A percentile compares a stretch with the other conserved stretches of the same genome.
Evolutionary conservation across 2,329 filamentous ascomycete species (phyloP).

Genomic region (Ceratocystis albifundus): DNA sequence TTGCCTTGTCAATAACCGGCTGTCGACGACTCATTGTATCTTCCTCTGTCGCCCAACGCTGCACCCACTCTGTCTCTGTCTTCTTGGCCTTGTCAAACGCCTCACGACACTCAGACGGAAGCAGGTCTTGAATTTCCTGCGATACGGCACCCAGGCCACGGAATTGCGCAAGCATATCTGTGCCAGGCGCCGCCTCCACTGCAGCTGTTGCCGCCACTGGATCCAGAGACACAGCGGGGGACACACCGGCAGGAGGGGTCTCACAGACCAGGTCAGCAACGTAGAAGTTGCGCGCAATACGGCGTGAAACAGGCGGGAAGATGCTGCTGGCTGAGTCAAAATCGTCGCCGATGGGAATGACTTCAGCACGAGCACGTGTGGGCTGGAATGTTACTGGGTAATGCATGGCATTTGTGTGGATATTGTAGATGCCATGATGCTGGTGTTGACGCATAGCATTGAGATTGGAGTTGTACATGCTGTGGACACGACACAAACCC

Average conservation of each 20-base stretch:
- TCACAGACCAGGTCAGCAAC: slow-evolving; percentile 46
- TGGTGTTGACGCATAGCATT: slow-evolving; percentile 57
- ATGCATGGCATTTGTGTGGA: slow-evolving; percentile 86
- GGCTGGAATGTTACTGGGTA: slow-evolving; percentile 83
- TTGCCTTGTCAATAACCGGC: slow-evolving; percentile 52
- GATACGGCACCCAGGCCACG: slow-evolving; percentile 52
- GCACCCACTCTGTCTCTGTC: slow-evolving; percentile 61
- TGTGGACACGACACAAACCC: slow-evolving; percentile 32
- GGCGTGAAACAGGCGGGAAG: slow-evolving; percentile 40
- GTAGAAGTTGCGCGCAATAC: slow-evolving; percentile 45
- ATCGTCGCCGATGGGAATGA: slow-evolving; percentile 30
- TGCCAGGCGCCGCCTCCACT: slow-evolving; percentile 22
- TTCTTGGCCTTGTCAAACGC: slow-evolving; percentile 58
- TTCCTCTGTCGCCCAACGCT: slow-evolving; percentile 48
- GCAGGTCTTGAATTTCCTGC: slow-evolving; percentile 52
- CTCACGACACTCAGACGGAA: slow-evolving; percentile 57
- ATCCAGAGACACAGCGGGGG: slow-evolving; percentile 35
- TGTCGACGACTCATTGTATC: slow-evolving; percentile 34
- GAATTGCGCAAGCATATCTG: slow-evolving; percentile 42
- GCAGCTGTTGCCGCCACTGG: slow-evolving; percentile 30
- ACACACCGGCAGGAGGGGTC: slow-evolving; percentile 38
- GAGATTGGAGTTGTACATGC: slow-evolving; percentile 72
- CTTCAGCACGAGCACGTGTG: slow-evolving; percentile 69
- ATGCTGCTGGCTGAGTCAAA: slow-evolving; percentile 28
- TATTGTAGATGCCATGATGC: slow-evolving; percentile 71